These are phyloP conservation scores for Achaetomium macrosporum DNA, from an alignment of 2,329 filamentous ascomycete species.

Conservation along the genomic window DNA sequence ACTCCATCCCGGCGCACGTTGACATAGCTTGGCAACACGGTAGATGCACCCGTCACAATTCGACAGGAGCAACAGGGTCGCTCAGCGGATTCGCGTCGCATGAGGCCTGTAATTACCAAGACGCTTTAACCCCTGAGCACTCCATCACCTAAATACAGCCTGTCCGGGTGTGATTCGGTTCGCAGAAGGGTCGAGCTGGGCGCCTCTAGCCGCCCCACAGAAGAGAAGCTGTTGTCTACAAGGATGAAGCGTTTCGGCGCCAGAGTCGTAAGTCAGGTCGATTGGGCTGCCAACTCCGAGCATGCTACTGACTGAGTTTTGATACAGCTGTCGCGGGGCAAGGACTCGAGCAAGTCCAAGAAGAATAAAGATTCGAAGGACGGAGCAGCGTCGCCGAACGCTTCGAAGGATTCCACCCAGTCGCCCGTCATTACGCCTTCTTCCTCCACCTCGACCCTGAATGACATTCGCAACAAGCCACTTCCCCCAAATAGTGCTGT, in stretches of 20 bases:
- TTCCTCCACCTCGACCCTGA: slow-evolving; percentile 81
- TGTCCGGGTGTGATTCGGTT: slow-evolving; percentile 15
- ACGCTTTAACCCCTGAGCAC: slow-evolving; percentile 1
- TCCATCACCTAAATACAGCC: slow-evolving; percentile 2
- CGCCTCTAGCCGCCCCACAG: slow-evolving; percentile 26
- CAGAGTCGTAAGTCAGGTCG: slow-evolving; percentile 71
- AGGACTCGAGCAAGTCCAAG: slow-evolving; percentile 77
- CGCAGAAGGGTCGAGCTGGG: slow-evolving; percentile 24
- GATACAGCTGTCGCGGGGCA: slow-evolving; percentile 79
- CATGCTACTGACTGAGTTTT: slow-evolving; percentile 4
- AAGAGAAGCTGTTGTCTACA: slow-evolving; percentile 32
- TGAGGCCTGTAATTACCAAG: slow-evolving; percentile 6
- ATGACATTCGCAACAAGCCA: slow-evolving; percentile 79
- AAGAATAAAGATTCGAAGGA: slow-evolving; percentile 68
- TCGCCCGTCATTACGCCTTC: slow-evolving; percentile 69
- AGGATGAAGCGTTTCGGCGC: slow-evolving; percentile 97
- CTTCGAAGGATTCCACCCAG: slow-evolving; percentile 52
- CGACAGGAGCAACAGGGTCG: slow-evolving; percentile 5
- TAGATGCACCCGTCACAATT: slow-evolving; percentile 4
- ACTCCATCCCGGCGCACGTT: background rate
- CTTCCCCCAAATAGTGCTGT: slow-evolving; percentile 52
- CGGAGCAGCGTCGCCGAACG: slow-evolving; percentile 75
- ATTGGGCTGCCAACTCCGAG: background rate
- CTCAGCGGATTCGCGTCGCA: slow-evolving; percentile 7
- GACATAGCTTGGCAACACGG: slow-evolving; percentile 8